Evolutionary conservation across 345 rosid species (phyloP), one percentile per base, ranked within the genome.

Genomic region (Euphorbia tirucalli): DNA sequence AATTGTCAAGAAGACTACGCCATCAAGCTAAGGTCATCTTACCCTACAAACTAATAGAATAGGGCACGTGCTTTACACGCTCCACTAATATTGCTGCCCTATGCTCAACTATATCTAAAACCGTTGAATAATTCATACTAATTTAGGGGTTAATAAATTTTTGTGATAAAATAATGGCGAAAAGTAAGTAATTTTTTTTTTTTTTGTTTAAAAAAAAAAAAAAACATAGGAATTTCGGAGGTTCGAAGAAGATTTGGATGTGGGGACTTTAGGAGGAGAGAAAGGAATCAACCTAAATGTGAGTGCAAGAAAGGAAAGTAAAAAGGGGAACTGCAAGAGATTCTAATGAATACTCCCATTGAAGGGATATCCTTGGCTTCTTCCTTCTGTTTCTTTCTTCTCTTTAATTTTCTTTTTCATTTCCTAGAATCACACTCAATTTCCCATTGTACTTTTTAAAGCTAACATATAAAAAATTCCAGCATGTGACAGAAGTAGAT

Each of bases 211-310:
- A n/a, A n/a, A n/a, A n/a, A n/a, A n/a, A n/a, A n/a, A n/a, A n/a
- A n/a, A n/a, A n/a, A n/a, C n/a, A n/a, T n/a, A n/a, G n/a, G n/a
- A n/a, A n/a, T n/a, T n/a, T n/a, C n/a, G n/a, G n/a, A n/a, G 66
- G 66, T 71, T 78, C 75, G n/a, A 78, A 55, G 68, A 71, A 39
- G 9, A 79, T 74, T 81, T 14, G 15, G n/a, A 0, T 30, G 85
- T 63, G 19, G 75, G 80, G 75, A 72, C 81, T 43, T 66, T 43
- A 2, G 13, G 8, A 1, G 62, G 3, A 27, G 28, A 44, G 4
- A 0, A 14, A 21, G 35, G 76, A 77, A 81, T 74, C 83, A 49
- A 41, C 78, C 63, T 79, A 46, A 77, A 74, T 44, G 18, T 71
- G 11, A 61, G 82, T 70, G 85, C 75, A 25, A 27, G 16, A 74